Conservation (phyloP, 2,329 filamentous ascomycete species). For the Nemania sp. region DNA sequence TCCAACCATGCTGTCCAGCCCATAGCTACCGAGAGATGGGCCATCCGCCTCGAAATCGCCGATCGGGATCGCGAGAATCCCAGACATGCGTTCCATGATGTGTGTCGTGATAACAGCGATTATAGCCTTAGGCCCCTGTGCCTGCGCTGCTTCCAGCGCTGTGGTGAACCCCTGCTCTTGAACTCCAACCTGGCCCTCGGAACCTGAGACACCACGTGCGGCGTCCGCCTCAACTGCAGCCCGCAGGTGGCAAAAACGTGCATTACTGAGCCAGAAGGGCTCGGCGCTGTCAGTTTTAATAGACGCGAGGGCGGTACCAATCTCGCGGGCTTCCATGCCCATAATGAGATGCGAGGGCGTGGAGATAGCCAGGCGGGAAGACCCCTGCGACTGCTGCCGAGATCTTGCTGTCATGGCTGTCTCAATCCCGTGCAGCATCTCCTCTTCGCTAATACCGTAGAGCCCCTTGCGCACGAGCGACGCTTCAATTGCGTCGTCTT, state of each 20-base stretch:
- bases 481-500: slow-evolving; percentile 41
- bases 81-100: slow-evolving; percentile 41
- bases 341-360: slow-evolving; percentile 34
- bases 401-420: slow-evolving; percentile 41
- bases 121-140: slow-evolving; percentile 30
- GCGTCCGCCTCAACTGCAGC: slow-evolving; percentile 36
- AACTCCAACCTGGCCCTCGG: slow-evolving; percentile 17
- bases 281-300: slow-evolving; percentile 36
- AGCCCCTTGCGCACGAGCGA: slow-evolving; percentile 46
- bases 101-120: slow-evolving; percentile 27
- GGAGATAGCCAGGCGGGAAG: slow-evolving; percentile 7
- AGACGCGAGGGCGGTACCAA: slow-evolving; percentile 29
- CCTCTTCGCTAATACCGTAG: slow-evolving; percentile 48
- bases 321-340: slow-evolving; percentile 40
- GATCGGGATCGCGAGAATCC: slow-evolving; percentile 42
- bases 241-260: slow-evolving; percentile 41
- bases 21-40: slow-evolving; percentile 49
- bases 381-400: not conserved
- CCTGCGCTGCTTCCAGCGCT: slow-evolving; percentile 34
- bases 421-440: slow-evolving; percentile 45
- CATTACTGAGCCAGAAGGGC: slow-evolving; percentile 47
- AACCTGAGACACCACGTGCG: slow-evolving; percentile 24
- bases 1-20: slow-evolving; percentile 54
- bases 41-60: slow-evolving; percentile 41
- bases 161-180: slow-evolving; percentile 36